Percentiles rank a stretch among this genome's conserved stretches.
Conservation (phyloP, 2,329 filamentous ascomycete genomes). For the Ustilaginoidea virens region DNA sequence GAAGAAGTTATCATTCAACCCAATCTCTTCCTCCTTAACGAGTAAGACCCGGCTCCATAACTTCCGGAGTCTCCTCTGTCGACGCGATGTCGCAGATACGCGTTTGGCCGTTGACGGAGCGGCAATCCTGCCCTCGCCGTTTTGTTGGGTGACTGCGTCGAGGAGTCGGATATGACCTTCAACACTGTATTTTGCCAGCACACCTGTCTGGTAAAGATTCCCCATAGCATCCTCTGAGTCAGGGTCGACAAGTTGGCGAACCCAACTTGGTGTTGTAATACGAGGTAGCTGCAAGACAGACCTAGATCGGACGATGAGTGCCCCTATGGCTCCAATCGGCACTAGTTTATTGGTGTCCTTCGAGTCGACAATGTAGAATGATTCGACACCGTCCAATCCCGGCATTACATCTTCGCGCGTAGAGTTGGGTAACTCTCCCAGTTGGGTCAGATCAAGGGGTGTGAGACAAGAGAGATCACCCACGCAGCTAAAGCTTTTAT, state of each 20-base stretch:
- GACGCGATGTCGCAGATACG: too few species aligned
- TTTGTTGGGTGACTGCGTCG: too few species aligned
- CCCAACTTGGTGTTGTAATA: conserved; percentile 15
- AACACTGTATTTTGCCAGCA: conserved; percentile 22
- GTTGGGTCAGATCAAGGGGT: too few species aligned
- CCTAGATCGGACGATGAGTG: conserved; percentile 24
- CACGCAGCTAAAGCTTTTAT: conserved; percentile 16
- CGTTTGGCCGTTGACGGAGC: too few species aligned
- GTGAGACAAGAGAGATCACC: too few species aligned
- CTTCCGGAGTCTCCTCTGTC: too few species aligned
- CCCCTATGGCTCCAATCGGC: conserved; percentile 25
- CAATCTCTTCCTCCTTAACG: conserved; percentile 25
- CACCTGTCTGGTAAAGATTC: conserved; percentile 23
- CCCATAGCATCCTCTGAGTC: conserved; percentile 5
- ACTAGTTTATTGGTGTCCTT: conserved; percentile 18
- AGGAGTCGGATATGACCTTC: conserved; percentile 16
- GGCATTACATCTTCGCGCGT: too few species aligned
- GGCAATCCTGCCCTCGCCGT: too few species aligned
- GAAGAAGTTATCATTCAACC: conserved; percentile 43
- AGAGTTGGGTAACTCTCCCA: too few species aligned
- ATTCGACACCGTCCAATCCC: too few species aligned
- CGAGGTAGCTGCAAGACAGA: conserved; percentile 11
- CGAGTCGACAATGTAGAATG: conserved; percentile 26
- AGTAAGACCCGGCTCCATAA: too few species aligned
- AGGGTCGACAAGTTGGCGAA: conserved; percentile 8